Base-by-base conservation (phyloP, 495 filamentous ascomycete genomes). In the Patellaria atrata region DNA sequence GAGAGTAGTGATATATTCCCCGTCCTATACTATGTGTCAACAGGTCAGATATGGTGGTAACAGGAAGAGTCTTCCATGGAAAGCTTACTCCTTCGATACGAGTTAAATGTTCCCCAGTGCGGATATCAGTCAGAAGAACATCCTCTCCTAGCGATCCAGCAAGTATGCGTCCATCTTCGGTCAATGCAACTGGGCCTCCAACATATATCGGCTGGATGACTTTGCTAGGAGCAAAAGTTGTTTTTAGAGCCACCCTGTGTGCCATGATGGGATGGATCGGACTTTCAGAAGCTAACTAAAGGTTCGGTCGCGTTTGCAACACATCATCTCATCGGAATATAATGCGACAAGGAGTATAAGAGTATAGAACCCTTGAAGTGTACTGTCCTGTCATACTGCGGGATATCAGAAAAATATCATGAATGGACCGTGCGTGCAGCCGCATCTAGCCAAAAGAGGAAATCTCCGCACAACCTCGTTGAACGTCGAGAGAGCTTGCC, bases 161-260 rank as follows among this genome's bases (percentile, higher is more conserved):
- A 31, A 99, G 67, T 35, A 96, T 68, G 43, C 74, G 73, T 24
- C 85, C 87, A 58, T 69, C 73, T 56, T 71, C 64, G 64, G 86
- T 81, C 27, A 96, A 68, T 23, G 82, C 75, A 43, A 87, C 78
- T 48, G 75, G 76, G 30, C 89, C 89, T 37, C 89, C 87, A 19
- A 86, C 91, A 55, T 87, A 94, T 27, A 94, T 84, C 22, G 89
- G 91, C 46, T 84, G 82, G 27, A 99, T 82, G 16, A 79, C 74
- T 40, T 75, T 71, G 41, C 63, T 64, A 35, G 77, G 69, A 55
- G 86, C 79, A 53, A 93, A 99, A 25, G 91, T 91, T 16, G 85
- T 94, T 64, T 82, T 78, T 33, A 66, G 25, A 9, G 40, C 43
- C 16, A 47, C 27, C 27, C 48, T 40, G 24, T 54, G 45, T 1